These are phyloP conservation scores for Blastobotrys arbuscula DNA, from an alignment of 1,139 yeast species.

Conservation along the genomic window DNA sequence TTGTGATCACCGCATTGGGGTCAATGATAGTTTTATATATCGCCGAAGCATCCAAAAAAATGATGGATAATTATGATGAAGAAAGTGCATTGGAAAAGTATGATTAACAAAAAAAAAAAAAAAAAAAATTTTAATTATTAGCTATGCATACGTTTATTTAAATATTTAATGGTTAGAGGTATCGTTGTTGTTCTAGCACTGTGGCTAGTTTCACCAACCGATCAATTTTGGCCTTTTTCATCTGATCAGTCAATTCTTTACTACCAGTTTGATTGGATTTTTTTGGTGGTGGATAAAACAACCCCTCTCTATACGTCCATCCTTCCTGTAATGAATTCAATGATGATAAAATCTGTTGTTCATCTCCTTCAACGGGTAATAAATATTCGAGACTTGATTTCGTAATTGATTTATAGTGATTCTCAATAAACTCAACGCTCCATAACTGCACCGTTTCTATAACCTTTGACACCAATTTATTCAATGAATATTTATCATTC, in stretches of 20 bases:
- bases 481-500: not conserved
- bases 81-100: conserved; percentile 27
- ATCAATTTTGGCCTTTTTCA: conserved; percentile 13
- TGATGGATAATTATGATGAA: conserved; percentile 25
- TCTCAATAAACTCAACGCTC: not conserved
- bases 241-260: conserved; percentile 4
- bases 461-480: not conserved
- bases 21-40: conserved; percentile 43
- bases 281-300: not conserved
- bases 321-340: conserved; percentile 5
- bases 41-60: conserved; percentile 19
- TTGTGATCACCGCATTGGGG: conserved; percentile 49
- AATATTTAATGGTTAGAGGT: not conserved
- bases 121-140: not conserved
- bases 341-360: not conserved
- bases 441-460: not conserved
- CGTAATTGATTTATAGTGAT: conserved; percentile 5
- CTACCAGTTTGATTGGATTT: not conserved
- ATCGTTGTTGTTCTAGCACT: conserved; percentile 9
- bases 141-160: too few relatives aligned
- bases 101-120: conserved; percentile 15
- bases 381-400: conserved; percentile 1
- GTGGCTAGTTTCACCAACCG: conserved; percentile 12
- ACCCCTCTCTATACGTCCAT: not conserved
- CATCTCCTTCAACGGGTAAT: conserved; percentile 5